phyloP scores from a whole-genome alignment of 108 stramenopile species.

The Nannochloropsis granulata region DNA sequence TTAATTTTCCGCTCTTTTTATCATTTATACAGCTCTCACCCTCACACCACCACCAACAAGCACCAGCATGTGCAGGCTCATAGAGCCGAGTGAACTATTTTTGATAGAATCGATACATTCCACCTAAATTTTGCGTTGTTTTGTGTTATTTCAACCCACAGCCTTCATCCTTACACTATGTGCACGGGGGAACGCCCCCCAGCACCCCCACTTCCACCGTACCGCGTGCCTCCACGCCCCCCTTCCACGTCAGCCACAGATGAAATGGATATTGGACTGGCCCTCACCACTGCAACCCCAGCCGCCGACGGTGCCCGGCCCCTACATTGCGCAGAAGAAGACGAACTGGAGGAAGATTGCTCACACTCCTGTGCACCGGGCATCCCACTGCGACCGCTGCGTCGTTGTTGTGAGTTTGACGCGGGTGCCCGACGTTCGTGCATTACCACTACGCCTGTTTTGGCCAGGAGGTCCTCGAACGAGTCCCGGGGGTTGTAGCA shows the following conservation, averaged over 20 bases:
- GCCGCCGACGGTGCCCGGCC: too few species aligned
- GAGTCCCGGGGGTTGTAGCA: slow-evolving; percentile 22
- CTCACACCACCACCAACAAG: too few species aligned
- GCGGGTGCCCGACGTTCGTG: background rate
- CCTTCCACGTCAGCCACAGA: background rate
- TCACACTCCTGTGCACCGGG: too few species aligned
- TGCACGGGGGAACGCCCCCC: background rate
- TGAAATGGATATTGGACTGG: background rate
- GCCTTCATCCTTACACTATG: background rate
- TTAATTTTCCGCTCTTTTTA: too few species aligned
- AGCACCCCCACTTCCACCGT: background rate
- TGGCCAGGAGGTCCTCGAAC: slow-evolving; percentile 1
- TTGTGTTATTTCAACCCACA: background rate
- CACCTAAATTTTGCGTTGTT: background rate
- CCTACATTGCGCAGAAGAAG: too few species aligned
- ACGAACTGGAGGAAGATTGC: too few species aligned
- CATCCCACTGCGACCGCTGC: background rate
- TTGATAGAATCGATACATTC: too few species aligned
- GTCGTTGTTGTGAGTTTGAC: background rate
- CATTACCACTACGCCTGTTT: slow-evolving; percentile 4
- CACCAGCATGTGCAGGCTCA: too few species aligned
- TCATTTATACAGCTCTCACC: too few species aligned
- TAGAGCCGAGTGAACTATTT: too few species aligned
- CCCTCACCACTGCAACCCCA: background rate
- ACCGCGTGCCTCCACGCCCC: background rate